Evolutionary conservation across 495 filamentous ascomycete genomes (phyloP).

Genomic region (Penicillium egyptiacum): DNA sequence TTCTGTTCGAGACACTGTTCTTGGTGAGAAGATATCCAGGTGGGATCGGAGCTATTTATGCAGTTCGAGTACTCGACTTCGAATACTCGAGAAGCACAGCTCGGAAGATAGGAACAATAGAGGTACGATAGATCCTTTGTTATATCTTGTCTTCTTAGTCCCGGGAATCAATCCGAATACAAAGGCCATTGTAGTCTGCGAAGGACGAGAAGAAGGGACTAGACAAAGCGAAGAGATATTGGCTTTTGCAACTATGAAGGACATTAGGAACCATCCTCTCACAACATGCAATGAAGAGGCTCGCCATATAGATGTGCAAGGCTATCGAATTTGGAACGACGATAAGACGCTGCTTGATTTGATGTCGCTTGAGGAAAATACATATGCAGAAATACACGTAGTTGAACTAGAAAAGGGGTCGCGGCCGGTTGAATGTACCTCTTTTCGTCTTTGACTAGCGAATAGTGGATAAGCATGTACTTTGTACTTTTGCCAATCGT

Average conservation of each 20-base stretch:
- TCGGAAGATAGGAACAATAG: background rate
- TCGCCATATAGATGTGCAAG: background rate
- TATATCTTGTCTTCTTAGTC: background rate
- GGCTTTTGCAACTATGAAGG: background rate
- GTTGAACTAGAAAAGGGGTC: background rate
- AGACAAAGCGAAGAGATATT: background rate
- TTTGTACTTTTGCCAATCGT: background rate
- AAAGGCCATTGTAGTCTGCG: background rate
- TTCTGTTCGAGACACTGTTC: background rate
- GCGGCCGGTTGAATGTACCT: background rate
- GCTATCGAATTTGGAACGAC: background rate
- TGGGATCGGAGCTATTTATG: background rate
- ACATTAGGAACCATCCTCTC: no score
- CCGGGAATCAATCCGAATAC: background rate
- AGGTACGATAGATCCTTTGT: background rate
- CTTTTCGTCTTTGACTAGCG: background rate
- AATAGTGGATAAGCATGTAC: background rate
- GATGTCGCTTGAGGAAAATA: background rate
- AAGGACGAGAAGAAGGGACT: background rate
- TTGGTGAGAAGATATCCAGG: background rate
- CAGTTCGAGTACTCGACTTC: background rate
- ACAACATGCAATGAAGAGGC: background rate
- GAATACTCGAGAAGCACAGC: background rate
- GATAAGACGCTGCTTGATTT: background rate
- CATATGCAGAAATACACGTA: background rate